Percentiles rank a stretch among this genome's conserved stretches.
These are phyloP conservation scores for Botrytis fragariae DNA, from an alignment of 2,329 filamentous ascomycete species.

Conservation along the genomic window DNA sequence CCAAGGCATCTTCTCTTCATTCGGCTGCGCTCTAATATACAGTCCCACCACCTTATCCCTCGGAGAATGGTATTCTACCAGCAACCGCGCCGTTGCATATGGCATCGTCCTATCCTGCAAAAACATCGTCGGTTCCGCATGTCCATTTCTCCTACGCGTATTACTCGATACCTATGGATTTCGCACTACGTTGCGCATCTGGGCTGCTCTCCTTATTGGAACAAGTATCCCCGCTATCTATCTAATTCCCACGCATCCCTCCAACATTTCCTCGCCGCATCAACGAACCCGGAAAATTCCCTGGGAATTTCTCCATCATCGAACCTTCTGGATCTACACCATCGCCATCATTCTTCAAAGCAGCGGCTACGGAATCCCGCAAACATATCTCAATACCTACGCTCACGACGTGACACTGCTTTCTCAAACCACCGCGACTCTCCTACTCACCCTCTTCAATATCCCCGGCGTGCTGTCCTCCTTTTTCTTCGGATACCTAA, in stretches of 20 bases:
- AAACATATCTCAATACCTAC: neutral
- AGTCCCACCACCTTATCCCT: neutral
- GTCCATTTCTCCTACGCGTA: neutral
- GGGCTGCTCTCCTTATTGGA: neutral
- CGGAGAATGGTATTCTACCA: neutral
- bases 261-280: neutral
- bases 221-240: neutral
- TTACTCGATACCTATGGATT: neutral
- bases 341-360: neutral
- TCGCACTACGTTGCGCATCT: neutral
- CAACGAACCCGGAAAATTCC: neutral
- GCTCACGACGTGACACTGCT: neutral
- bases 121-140: neutral
- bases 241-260: neutral
- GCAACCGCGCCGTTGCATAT: neutral
- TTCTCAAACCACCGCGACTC: neutral
- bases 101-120: neutral
- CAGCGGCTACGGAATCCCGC: neutral
- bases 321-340: neutral
- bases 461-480: neutral
- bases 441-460: neutral
- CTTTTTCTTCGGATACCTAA: neutral
- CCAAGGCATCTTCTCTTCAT: neutral
- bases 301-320: neutral
- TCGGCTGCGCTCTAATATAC: neutral